Conservation (phyloP, 495 filamentous ascomycete species). For the Aspergillus nidulans region DNA sequence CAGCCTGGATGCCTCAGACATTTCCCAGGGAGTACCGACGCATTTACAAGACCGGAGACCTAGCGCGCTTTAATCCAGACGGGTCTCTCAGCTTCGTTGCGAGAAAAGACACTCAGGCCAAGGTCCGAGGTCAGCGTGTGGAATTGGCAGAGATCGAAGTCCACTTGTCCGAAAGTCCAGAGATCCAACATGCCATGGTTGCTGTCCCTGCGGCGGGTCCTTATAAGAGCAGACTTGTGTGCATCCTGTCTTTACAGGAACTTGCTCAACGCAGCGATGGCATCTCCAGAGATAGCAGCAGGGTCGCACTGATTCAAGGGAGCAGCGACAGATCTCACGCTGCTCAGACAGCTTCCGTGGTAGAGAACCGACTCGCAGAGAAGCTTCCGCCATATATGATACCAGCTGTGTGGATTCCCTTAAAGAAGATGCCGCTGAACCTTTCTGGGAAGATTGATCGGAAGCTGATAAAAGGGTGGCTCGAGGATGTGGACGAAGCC, state of each 20-base stretch:
- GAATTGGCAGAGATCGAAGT: slow-evolving; percentile 39
- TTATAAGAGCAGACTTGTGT: too few relatives aligned
- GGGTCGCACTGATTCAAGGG: too few relatives aligned
- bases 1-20: not conserved
- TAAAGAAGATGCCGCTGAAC: slow-evolving; percentile 25
- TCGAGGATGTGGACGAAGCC: too few relatives aligned
- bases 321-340: too few relatives aligned
- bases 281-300: too few relatives aligned
- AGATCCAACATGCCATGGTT: too few relatives aligned
- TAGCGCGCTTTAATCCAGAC: not conserved
- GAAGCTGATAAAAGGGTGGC: too few relatives aligned
- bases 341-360: too few relatives aligned
- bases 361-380: not conserved
- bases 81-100: slow-evolving; percentile 8
- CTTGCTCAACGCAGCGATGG: too few relatives aligned
- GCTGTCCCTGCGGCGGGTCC: not conserved
- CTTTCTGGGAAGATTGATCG: slow-evolving; percentile 33
- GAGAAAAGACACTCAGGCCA: slow-evolving; percentile 14
- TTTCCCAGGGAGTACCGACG: not conserved
- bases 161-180: slow-evolving; percentile 7
- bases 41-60: not conserved
- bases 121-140: slow-evolving; percentile 32
- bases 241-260: too few relatives aligned
- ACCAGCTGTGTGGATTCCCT: slow-evolving; percentile 19
- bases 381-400: slow-evolving; percentile 36